Conservation (phyloP, 164 flowering plant genomes). For the Piper longum region DNA sequence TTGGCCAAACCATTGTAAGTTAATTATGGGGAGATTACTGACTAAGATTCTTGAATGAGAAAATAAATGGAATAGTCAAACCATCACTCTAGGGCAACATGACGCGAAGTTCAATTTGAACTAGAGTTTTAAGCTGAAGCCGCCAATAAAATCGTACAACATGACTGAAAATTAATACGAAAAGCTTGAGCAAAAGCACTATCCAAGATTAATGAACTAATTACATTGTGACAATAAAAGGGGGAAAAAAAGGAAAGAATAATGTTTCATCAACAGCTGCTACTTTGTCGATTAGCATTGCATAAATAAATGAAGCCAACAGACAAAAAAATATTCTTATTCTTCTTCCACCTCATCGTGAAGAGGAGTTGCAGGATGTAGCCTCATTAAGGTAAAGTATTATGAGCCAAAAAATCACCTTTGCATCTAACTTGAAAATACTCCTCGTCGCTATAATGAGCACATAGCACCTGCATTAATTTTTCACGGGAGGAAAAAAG, state of each 20-base stretch:
- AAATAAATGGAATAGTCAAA: no score
- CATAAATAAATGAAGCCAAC: no score
- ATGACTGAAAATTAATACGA: no score
- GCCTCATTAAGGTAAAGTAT: no score
- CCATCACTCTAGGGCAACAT: no score
- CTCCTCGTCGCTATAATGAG: constrained; percentile 83
- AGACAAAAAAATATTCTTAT: background rate
- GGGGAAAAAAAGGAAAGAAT: background rate
- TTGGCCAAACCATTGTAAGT: background rate
- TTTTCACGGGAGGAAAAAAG: background rate
- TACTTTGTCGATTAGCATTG: no score
- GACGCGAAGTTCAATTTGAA: no score
- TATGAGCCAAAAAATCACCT: constrained; percentile 42
- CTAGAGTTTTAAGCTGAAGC: no score
- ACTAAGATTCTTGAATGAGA: background rate
- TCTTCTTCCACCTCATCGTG: background rate
- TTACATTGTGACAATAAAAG: background rate
- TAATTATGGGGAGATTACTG: background rate
- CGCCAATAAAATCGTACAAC: no score
- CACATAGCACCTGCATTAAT: constrained; percentile 62
- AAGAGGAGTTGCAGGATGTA: background rate
- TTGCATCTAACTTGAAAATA: constrained; percentile 62
- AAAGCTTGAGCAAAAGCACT: background rate
- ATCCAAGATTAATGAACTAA: background rate
- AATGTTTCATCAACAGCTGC: background rate